Base-by-base conservation (phyloP, 2,329 filamentous ascomycete species). In the Ascochyta lentis region DNA sequence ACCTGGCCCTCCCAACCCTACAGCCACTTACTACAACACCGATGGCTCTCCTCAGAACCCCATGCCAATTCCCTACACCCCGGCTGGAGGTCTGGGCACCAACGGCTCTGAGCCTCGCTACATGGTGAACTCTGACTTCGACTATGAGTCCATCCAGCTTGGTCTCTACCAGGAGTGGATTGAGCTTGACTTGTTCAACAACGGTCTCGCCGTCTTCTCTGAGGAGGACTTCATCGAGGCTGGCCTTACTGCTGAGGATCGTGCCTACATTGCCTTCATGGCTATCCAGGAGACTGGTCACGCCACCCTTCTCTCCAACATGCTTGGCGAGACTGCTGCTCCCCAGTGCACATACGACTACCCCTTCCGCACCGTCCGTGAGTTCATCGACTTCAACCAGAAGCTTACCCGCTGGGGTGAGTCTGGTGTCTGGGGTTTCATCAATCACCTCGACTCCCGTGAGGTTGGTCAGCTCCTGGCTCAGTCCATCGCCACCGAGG, bases 401-500 rank as follows among this genome's bases (percentile, higher is more conserved):
- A 92, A 92, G 76, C 77, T 95, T n/a, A 95, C 91, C 1, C 87
- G 90, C 31, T 92, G 84, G 75, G 90, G 90, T 44, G 91, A 95
- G 73, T 84, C 88, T 10, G 89, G 90, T 42, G 90, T 93, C 1
- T 92, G 90, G 77, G 90, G 91, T 0, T 95, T 94, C 78, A 79
- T 93, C 60, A 83, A 86, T 46, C 91, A 95, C 68, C 81, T 95
- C 42, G 86, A 94, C 74, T 88, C 89, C 0, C 87, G 89, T 4
- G 88, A 91, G 64, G 88, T 88, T 12, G 90, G 84, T 0, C 86
- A 88, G 69, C 77, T 95, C 15, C 80, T 96, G 2, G 79, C 90
- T 2, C 89, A 92, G 76, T 89, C 88, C 19, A 91, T 95, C 68
- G 85, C 89, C 3, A 88, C 87, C 10, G 91, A 95, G 72, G 89